Base-by-base conservation (phyloP, 2,329 filamentous ascomycete genomes). In the Cytospora schulzeri region DNA sequence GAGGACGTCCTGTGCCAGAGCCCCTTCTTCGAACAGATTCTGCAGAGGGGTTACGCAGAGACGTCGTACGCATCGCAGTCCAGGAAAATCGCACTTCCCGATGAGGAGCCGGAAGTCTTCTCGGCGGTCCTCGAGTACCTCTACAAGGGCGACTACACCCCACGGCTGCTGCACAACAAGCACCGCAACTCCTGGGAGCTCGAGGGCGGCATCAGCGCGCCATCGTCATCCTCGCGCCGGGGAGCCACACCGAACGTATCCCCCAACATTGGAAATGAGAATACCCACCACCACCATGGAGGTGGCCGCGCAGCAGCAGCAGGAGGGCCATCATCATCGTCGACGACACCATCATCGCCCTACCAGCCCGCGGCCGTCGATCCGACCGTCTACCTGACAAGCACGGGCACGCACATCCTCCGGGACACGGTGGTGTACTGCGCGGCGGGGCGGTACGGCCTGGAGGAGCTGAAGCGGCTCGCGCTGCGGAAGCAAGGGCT, bases 101-200 rank as follows among this genome's bases (percentile, higher is more conserved):
- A 86, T 73, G 90, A 91, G 84, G 92, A 96, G 82, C 92, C 93
- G 71, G 93, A 96, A 83, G 86, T 96, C 77, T 91, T 97, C 79
- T 96, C 92, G 76, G 93, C 91, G 74, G 84, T 97, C 73, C 92
- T 97, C 81, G 93, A 97, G 82, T 97, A 93, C 78, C 88, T 97
- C 70, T 97, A 97, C 89, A 96, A 96, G 83, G 92, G 91, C 70
- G 93, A 96, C 84, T 97, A 96, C 81, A 95, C 91, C 78, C 93
- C 93, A 63, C 91, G 92, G 77, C 84, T 97, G 80, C 75, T 96
- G 71, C 91, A 92, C 78, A 91, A 91, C 85, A 92, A 91, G 84
- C 88, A 89, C 77, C 90, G 88, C 75, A 89, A 91, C 82, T 90
- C 89, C 81, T 97, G 91, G 91, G 88, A 92, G 76, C 91, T 97